Percentiles rank a stretch among this genome's conserved stretches.
Conservation (phyloP, 768 basidiomycete species). For the Polyporus arcularius region DNA sequence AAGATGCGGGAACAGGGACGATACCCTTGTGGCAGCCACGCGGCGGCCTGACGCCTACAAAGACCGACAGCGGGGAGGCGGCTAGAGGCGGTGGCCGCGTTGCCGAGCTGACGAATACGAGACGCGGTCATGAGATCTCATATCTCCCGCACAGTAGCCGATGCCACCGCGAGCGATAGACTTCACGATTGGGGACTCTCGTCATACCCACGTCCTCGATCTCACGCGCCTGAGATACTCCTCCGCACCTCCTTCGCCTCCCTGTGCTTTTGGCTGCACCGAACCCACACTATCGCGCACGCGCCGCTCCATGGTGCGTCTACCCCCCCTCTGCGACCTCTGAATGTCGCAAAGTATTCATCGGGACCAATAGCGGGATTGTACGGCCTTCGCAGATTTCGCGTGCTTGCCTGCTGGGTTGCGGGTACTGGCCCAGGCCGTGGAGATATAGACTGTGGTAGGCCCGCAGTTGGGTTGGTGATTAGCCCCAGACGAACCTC, state of each 20-base stretch:
- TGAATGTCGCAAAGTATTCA: neutral
- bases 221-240: neutral
- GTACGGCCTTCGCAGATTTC: too few species aligned
- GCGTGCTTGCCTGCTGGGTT: too few species aligned
- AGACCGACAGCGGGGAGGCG: too few species aligned
- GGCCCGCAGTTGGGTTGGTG: neutral
- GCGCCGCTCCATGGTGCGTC: neutral
- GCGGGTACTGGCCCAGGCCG: too few species aligned
- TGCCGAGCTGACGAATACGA: too few species aligned
- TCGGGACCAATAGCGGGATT: too few species aligned
- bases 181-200: neutral
- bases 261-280: neutral
- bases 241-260: neutral
- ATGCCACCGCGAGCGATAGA: neutral
- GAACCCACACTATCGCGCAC: neutral
- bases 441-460: neutral
- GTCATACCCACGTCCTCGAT: neutral
- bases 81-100: too few species aligned
- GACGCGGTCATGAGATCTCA: neutral
- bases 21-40: too few species aligned
- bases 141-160: neutral
- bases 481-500: neutral
- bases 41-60: too few species aligned
- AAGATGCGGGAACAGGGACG: too few species aligned
- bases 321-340: neutral